Evolutionary conservation across 345 rosid species (phyloP).

Genomic region (Eucalyptus tenuipes): DNA sequence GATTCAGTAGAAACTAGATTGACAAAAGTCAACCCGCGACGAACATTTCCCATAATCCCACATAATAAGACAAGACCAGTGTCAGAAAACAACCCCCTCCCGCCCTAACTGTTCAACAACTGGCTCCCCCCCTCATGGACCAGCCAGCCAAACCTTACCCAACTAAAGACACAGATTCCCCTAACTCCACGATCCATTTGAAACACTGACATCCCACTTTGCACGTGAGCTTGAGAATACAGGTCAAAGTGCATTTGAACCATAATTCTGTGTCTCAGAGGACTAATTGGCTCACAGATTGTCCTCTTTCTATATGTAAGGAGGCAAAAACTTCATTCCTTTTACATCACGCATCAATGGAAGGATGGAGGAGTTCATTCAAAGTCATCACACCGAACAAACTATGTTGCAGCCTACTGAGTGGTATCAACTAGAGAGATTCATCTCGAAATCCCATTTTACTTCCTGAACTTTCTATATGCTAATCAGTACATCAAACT

Average conservation of each 20-base stretch:
- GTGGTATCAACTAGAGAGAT: neutral
- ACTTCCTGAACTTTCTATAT: conserved; percentile 1
- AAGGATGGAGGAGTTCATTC: neutral
- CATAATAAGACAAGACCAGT: neutral
- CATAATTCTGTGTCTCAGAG: neutral
- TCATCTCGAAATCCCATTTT: conserved; percentile 1
- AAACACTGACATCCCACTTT: neutral
- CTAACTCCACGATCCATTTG: neutral
- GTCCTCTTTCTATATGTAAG: neutral
- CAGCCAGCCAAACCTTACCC: neutral
- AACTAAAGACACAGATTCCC: neutral
- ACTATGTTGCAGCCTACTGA: neutral
- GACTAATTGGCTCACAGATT: neutral
- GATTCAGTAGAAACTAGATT: neutral
- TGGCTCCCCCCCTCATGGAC: neutral
- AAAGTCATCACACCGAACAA: neutral
- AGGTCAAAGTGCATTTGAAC: neutral
- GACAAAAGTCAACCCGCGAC: neutral
- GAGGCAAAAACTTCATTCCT: neutral
- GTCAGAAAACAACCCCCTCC: neutral
- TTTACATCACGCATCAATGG: neutral
- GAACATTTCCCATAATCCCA: neutral
- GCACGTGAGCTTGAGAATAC: neutral
- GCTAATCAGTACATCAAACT: conserved; percentile 8
- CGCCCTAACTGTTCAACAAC: neutral